These are phyloP conservation scores for Polytolypa hystricis DNA, from an alignment of 2,329 filamentous ascomycete genomes.

Conservation along the genomic window DNA sequence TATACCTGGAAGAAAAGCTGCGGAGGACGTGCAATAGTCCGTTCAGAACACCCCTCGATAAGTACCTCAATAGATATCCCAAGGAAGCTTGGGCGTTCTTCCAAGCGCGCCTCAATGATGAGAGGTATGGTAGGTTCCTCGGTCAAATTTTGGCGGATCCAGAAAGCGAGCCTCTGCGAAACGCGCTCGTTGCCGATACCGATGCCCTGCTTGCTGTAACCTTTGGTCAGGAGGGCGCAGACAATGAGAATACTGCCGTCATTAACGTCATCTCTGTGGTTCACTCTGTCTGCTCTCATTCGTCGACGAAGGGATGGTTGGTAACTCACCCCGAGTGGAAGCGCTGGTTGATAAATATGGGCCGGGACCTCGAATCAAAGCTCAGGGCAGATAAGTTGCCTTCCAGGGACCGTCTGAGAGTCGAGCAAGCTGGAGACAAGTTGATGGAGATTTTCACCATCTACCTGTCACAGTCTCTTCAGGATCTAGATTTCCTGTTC, in stretches of 20 bases:
- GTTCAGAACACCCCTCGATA: constrained; percentile 80
- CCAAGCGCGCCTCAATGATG: constrained; percentile 65
- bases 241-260: constrained; percentile 62
- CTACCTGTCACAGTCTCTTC: constrained; percentile 62
- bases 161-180: constrained; percentile 62
- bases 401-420: constrained; percentile 63
- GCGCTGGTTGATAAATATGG: constrained; percentile 49
- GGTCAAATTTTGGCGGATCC: constrained; percentile 72
- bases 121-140: constrained; percentile 81
- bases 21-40: constrained; percentile 82
- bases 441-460: constrained; percentile 75
- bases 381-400: constrained; percentile 60
- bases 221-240: constrained; percentile 51
- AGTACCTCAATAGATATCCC: constrained; percentile 87
- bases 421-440: constrained; percentile 81
- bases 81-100: constrained; percentile 78
- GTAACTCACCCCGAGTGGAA: constrained; percentile 47
- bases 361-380: constrained; percentile 67
- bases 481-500: constrained; percentile 74
- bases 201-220: constrained; percentile 58
- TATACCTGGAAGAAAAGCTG: constrained; percentile 75
- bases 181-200: constrained; percentile 61
- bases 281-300: constrained; percentile 61
- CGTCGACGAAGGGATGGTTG: constrained; percentile 56
- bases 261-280: constrained; percentile 84